Evolutionary conservation across 1,284 basidiomycete genomes (phyloP).

Genomic region (Sutorius eximius): DNA sequence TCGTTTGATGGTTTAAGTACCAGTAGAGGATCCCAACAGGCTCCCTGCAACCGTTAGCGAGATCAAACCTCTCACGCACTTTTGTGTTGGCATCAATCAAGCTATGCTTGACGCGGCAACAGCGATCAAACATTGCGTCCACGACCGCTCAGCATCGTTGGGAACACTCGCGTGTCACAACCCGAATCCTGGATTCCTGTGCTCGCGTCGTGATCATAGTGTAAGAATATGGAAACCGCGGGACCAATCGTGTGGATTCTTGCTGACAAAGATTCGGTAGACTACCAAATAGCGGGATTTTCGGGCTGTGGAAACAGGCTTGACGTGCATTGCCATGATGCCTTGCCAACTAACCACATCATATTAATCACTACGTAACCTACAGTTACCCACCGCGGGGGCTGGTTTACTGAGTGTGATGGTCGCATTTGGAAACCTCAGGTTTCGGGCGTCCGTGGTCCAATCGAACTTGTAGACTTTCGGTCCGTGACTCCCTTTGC

Average conservation of each 20-base stretch:
- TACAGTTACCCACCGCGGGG: background rate
- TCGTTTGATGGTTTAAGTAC: slow-evolving; percentile 8
- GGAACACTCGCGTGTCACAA: background rate
- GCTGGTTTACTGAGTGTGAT: background rate
- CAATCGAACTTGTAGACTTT: background rate
- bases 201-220: background rate
- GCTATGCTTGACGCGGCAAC: slow-evolving; percentile 10
- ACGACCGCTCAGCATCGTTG: background rate
- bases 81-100: slow-evolving; percentile 12
- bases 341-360: background rate
- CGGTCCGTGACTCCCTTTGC: background rate
- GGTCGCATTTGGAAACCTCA: background rate
- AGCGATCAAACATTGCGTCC: background rate
- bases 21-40: background rate
- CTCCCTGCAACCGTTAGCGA: background rate
- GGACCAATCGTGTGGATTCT: too few species aligned
- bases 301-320: background rate
- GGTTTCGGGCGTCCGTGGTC: background rate
- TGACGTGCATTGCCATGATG: background rate
- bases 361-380: too few species aligned
- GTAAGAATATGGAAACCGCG: background rate
- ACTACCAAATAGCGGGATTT: too few species aligned
- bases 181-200: background rate
- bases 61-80: background rate
- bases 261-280: too few species aligned